These are phyloP conservation scores for Nemania serpens DNA, from an alignment of 2,329 filamentous ascomycete species.

Conservation along the genomic window DNA sequence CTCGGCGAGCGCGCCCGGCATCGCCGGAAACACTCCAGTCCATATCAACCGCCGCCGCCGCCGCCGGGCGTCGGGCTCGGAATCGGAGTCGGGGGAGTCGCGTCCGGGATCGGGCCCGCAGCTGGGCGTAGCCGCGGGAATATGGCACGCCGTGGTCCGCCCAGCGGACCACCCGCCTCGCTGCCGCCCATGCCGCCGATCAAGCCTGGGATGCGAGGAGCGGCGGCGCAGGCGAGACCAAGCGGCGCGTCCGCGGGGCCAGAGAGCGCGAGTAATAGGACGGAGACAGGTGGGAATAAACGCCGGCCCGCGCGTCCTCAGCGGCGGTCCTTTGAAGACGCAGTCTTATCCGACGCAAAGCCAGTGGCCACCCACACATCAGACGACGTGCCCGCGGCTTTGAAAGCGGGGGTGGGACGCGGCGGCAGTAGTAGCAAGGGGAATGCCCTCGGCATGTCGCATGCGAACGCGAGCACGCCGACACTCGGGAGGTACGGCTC, in stretches of 20 bases:
- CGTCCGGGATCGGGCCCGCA: neutral
- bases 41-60: conserved; percentile 17
- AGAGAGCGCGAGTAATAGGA: too few relatives aligned
- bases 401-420: neutral
- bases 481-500: conserved; percentile 21
- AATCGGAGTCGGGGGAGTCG: neutral
- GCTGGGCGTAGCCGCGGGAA: neutral
- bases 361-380: neutral
- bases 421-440: neutral
- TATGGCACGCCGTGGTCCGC: conserved; percentile 22
- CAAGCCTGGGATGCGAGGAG: neutral
- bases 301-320: conserved; percentile 14
- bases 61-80: neutral
- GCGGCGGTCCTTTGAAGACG: conserved; percentile 29
- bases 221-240: neutral
- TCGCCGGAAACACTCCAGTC: conserved; percentile 33
- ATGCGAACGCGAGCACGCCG: conserved; percentile 16
- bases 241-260: neutral
- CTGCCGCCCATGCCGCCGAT: conserved; percentile 31
- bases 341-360: conserved; percentile 7
- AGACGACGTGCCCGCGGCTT: neutral
- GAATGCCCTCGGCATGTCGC: conserved; percentile 10
- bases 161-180: conserved; percentile 8
- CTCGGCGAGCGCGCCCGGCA: conserved; percentile 40
- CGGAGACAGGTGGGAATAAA: neutral